Evolutionary conservation across 2,329 filamentous ascomycete genomes (phyloP).

Genomic region (Ilyonectria robusta): DNA sequence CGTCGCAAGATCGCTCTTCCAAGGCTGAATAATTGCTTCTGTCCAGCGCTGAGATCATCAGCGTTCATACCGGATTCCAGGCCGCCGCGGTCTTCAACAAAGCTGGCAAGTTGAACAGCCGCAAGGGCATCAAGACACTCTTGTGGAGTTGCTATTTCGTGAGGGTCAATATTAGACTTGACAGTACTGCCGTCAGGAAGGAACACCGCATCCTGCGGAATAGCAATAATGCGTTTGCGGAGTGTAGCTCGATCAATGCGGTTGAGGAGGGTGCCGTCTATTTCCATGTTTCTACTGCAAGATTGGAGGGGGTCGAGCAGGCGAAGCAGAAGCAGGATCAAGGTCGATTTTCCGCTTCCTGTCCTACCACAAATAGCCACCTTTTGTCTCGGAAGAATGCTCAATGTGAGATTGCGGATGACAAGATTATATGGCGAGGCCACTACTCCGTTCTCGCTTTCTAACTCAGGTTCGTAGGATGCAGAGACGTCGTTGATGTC

Average conservation of each 20-base stretch:
- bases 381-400: conserved; percentile 51
- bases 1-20: conserved; percentile 69
- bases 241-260: conserved; percentile 58
- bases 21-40: conserved; percentile 75
- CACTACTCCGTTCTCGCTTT: neutral
- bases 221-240: conserved; percentile 63
- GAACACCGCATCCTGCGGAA: conserved; percentile 70
- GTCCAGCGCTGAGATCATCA: conserved; percentile 68
- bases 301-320: conserved; percentile 57
- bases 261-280: conserved; percentile 59
- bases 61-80: conserved; percentile 58
- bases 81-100: conserved; percentile 53
- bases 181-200: conserved; percentile 60
- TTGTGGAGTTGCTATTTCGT: conserved; percentile 45
- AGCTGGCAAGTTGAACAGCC: conserved; percentile 51
- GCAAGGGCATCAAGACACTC: conserved; percentile 56
- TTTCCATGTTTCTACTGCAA: conserved; percentile 50
- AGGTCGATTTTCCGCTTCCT: conserved; percentile 61
- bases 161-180: conserved; percentile 60
- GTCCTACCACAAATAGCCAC: conserved; percentile 56
- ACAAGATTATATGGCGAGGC: conserved; percentile 37
- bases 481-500: conserved; percentile 52
- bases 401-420: conserved; percentile 46
- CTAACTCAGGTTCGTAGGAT: conserved; percentile 45
- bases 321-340: conserved; percentile 57